Evolutionary conservation across 2,329 filamentous ascomycete species (phyloP), one percentile per base, ranked within the genome.

Genomic region (Penicillium italicum): DNA sequence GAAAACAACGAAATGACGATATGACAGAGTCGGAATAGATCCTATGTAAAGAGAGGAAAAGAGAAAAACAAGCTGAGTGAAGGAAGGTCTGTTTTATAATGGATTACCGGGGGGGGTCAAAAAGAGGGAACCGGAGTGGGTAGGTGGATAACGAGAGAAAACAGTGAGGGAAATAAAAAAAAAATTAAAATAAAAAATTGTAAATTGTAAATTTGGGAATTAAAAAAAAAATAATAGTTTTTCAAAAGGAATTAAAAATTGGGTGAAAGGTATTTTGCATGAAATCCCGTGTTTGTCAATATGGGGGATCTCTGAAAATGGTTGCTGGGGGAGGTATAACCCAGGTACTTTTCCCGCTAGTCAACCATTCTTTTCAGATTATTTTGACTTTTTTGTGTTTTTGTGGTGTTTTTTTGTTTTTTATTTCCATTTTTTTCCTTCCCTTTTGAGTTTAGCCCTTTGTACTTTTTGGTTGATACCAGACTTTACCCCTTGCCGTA

Each of bases 1-100:
- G 62, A 65, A 69, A 61, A 70, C 64, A 68, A 72, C 67, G 65
- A 45, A 64, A 68, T 67, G 63, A 56, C 69, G 65, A 62, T 62
- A 71, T 72, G 70, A 69, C 66, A 69, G 70, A 72, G 69, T 65
- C 69, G 70, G 71, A 68, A 67, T 62, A 65, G 65, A 55, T 73
- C 71, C 71, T 72, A 71, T 71, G 59, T 40, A 45, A 50, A 43
- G 58, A 56, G 48, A 59, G 55, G 58, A 58, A 61, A 62, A 56
- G 49, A 59, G 51, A 62, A 56, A 61, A 55, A 53, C 45, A 48
- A 60, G 53, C 53, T 33, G 46, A 59, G 61, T 53, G 64, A 66
- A 66, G 61, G 68, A 69, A 63, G 69, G 65, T 62, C 64, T 65
- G 65, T 68, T 71, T 72, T 70, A 72, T 71, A 72, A 70, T 55